These are phyloP conservation scores for Zymoseptoria brevis DNA, from an alignment of 2,329 filamentous ascomycete genomes.

Conservation along the genomic window DNA sequence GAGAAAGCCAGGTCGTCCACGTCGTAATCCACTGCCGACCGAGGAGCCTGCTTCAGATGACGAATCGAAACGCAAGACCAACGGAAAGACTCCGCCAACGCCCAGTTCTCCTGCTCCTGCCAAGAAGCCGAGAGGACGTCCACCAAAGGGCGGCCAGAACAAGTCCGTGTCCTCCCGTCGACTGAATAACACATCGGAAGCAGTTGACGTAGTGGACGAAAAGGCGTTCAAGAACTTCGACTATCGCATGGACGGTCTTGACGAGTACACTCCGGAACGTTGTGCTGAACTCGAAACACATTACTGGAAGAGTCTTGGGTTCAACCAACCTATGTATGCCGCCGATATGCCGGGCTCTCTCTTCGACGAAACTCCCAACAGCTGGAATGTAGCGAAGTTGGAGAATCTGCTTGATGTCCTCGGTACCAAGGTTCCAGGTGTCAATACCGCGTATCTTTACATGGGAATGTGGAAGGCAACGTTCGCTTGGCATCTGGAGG, in stretches of 20 bases:
- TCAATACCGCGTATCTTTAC: conserved; percentile 96
- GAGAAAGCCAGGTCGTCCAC: conserved; percentile 44
- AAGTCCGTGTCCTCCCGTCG: conserved; percentile 77
- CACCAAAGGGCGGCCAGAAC: conserved; percentile 52
- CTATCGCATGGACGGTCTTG: conserved; percentile 73
- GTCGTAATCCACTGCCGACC: conserved; percentile 29
- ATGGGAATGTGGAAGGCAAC: conserved; percentile 99
- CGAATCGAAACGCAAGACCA: conserved; percentile 19
- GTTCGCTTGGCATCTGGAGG: conserved; percentile 97
- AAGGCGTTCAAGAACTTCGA: conserved; percentile 85
- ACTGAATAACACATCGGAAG: conserved; percentile 75
- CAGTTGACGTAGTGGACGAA: conserved; percentile 74
- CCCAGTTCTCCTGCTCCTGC: conserved; percentile 42
- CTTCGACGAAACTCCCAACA: conserved; percentile 75
- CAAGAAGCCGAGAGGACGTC: conserved; percentile 37
- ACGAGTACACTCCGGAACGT: conserved; percentile 82
- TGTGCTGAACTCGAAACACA: conserved; percentile 90
- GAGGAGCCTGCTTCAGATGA: conserved; percentile 27
- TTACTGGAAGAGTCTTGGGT: conserved; percentile 97
- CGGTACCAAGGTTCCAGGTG: conserved; percentile 90
- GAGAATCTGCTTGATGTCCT: conserved; percentile 89
- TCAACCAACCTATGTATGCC: conserved; percentile 88
- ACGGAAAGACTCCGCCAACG: conserved; percentile 17
- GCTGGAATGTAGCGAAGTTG: conserved; percentile 92
- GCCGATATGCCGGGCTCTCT: conserved; percentile 94